Evolutionary conservation across 2,329 filamentous ascomycete species (phyloP), one percentile per base, ranked within the genome.

Genomic region (Shiraia sp.): DNA sequence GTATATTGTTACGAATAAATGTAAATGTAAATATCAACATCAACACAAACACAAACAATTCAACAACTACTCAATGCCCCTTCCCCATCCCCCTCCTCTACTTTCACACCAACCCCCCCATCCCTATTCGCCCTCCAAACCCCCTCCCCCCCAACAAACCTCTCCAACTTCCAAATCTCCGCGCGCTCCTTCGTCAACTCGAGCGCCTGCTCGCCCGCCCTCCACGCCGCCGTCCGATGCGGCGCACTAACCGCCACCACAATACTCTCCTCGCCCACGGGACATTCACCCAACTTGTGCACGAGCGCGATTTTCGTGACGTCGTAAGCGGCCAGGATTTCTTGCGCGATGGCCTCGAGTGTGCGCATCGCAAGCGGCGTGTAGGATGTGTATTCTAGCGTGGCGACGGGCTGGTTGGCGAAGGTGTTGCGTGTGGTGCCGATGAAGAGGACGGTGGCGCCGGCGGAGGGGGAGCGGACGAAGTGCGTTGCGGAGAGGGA

Each of bases 151-250:
- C 80, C 86, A 32, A 80, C 82, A 75, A 96, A 96, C 66, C 90
- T 87, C 73, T 97, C 92, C 52, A 83, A 76, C 73, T 96, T 96
- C 92, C 92, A 96, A 29, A 99, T 85, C 75, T 99, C 93, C n/a
- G 89, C 89, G 53, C 79, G 83, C 40, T 80, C 81, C 74, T 97
- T 99, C 63, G 88, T 90, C 65, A 82, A 75, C 73, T 97, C 92
- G 44, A 97, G 73, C 24, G 90, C 87, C 72, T 95, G 89, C 73
- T 97, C 92, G 0, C 88, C 92, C 0, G 87, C 92, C 57, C 75
- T 74, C 92, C 92, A 99, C 4, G 89, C 91, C 10, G 87, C 88
- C 56, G 87, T 81, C 6, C 93, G 78, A 72, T 97, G 93, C 25
- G 87, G 83, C 19, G 88, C 80, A 30, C 88, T 90, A 3, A 96